Percentiles rank a stretch among this genome's conserved stretches.
Conservation (phyloP, 1,284 basidiomycete genomes). For the Rhodotorula sp. region DNA sequence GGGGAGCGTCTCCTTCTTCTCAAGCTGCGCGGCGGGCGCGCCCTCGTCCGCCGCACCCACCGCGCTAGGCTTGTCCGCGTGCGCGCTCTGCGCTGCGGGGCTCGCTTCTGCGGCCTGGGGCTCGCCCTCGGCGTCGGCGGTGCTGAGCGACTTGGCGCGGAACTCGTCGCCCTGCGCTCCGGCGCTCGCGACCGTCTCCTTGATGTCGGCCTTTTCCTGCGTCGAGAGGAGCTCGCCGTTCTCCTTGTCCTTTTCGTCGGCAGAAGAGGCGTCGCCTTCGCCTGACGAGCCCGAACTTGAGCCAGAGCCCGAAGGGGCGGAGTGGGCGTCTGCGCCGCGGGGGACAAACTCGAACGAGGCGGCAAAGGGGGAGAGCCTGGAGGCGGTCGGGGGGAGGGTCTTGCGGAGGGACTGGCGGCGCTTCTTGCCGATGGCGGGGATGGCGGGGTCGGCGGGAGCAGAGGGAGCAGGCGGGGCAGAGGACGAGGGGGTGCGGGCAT, state of each 20-base stretch:
- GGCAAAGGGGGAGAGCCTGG: conserved; percentile 33
- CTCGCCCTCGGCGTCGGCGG: conserved; percentile 13
- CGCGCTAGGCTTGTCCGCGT: not conserved
- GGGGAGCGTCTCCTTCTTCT: not conserved
- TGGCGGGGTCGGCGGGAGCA: not conserved
- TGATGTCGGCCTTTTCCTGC: conserved; percentile 7
- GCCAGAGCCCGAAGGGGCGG: too few relatives aligned
- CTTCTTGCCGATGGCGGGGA: conserved; percentile 20
- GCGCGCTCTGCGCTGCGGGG: conserved; percentile 1
- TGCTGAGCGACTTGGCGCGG: conserved; percentile 10
- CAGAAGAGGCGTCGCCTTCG: not conserved
- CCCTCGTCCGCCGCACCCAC: not conserved
- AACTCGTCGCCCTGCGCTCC: conserved; percentile 33
- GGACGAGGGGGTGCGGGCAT: not conserved
- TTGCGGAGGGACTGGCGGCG: conserved; percentile 14
- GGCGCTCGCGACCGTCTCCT: conserved; percentile 15
- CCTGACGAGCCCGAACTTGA: not conserved
- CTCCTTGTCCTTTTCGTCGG: not conserved
- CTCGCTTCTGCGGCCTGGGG: not conserved
- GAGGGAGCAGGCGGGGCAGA: not conserved
- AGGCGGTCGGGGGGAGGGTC: conserved; percentile 11
- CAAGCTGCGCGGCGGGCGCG: not conserved
- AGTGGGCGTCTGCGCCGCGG: not conserved
- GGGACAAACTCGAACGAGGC: conserved; percentile 38
- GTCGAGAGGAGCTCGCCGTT: not conserved